Base-by-base conservation (phyloP, 495 filamentous ascomycete species). In the Bacidia gigantensis region DNA sequence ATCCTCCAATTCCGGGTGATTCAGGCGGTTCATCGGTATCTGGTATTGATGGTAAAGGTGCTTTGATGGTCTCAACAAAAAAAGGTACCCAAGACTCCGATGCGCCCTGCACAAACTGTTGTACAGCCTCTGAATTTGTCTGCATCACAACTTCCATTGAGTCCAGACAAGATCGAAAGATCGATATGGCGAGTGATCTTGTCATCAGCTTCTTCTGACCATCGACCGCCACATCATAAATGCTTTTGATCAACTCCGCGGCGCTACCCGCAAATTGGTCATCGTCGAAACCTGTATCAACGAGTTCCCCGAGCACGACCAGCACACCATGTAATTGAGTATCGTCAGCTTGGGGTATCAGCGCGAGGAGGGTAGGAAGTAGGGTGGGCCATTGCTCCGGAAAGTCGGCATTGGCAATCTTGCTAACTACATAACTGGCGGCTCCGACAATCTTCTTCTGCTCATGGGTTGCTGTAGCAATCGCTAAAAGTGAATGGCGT, bases 121-220 rank as follows among this genome's bases (percentile, higher is more conserved):
- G 88, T 47, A 98, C 87, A 25, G 83, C 84, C 39, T 69, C 74
- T 61, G 86, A 84, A 65, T 96, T 85, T 53, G 89, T 86, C 54
- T 95, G 89, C 69, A 93, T 81, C 52, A 97, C 84, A 73, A 94
- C 89, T 65, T 96, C 89, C 71, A 98, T 77, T 49, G 87, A 88
- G 65, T 97, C 88, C 62, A 97, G 90, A 65, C 86, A 94, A 22
- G 81, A 79, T 20, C 85, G 77, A 72, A 97, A 96, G 38, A 95
- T 85, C 20, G 82, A 81, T 11, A 95, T 80, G 17, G 93, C 86
- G 58, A 97, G 68, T 38, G 86, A 85, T 24, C 92, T 78, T 46
- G 94, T 69, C 22, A 76, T 79, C 14, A 81, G 73, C 55, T 84
- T 88, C 60, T 86, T 82, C 26, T 69, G 67, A 26, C 83, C 78